Evolutionary conservation across 305 asterid genomes (phyloP), one percentile per base, ranked within the genome.

Genomic region (Rubia tinctorum): DNA sequence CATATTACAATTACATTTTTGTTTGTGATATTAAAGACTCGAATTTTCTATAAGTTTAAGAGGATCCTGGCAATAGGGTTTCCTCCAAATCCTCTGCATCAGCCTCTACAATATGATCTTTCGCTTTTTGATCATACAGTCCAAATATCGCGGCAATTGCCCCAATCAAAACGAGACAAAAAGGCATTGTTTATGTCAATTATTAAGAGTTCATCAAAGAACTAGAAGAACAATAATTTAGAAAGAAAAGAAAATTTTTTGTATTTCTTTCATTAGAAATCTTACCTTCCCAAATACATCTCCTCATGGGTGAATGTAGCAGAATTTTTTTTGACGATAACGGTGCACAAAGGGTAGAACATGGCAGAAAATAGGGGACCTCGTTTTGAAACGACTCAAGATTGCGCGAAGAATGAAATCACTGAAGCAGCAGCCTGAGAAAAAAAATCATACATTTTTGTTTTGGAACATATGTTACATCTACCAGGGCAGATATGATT

Each of bases 341-440:
- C 85, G 6, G 94, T 90, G 71, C 74, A 49, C 0, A 92, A 73
- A 62, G 97, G 97, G 77, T 80, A 84, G 86, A 92, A 92, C 96
- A 92, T 81, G 66, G 98, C 94, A 5, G 96, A 85, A 60, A 92
- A 92, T 13, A 92, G 87, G 27, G 96, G 96, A 6, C 97, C 98
- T 83, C 89, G 87, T 27, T 75, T 74, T 60, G 88, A 81, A 59
- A 90, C 78, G 80, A 91, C 84, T 96, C 98, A 92, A 13, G 97
- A 87, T 79, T 90, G 97, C 49, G 80, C 89, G 77, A 92, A 86
- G 81, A 86, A 90, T 2, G 96, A 82, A 43, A 86, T 75, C 44
- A 89, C 98, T 47, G 91, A 80, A 64, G 74, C 81, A 67, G 80
- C 37, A 59, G 90, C 98, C 98, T 92, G 10, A 17, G 42, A 34